Percentiles rank a stretch among this genome's conserved stretches.
Evolutionary conservation across 225 moss, liverwort and hornwort genomes (phyloP).

Genomic region (Anthoceros angustus): DNA sequence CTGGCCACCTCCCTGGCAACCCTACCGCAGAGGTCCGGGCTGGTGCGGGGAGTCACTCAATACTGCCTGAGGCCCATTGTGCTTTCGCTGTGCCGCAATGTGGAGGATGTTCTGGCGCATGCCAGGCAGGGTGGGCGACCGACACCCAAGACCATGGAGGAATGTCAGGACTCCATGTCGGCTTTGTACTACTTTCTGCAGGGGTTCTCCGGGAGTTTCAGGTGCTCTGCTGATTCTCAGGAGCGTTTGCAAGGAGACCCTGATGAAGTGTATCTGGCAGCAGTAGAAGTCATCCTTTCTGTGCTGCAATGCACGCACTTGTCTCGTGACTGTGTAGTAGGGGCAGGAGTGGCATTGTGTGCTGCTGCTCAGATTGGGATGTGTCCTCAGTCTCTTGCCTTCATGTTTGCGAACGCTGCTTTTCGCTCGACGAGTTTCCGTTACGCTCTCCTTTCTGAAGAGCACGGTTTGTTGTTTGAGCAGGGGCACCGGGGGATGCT

Average conservation of each 20-base stretch:
- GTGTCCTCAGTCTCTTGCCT: constrained; percentile 40
- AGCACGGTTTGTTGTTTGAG: constrained; percentile 22
- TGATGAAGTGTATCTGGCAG: constrained; percentile 29
- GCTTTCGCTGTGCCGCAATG: constrained; percentile 50
- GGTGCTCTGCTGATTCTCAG: constrained; percentile 3
- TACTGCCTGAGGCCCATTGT: constrained; percentile 34
- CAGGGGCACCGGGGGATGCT: constrained; percentile 31
- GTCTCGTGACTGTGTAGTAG: constrained; percentile 91
- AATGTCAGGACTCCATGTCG: constrained; percentile 83
- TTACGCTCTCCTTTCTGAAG: constrained; percentile 24
- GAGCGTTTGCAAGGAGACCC: constrained; percentile 8
- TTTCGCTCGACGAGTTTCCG: constrained; percentile 25
- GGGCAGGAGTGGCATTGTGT: constrained; percentile 78
- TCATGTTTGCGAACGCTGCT: constrained; percentile 41
- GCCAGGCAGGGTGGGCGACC: constrained; percentile 71
- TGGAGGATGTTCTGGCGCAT: constrained; percentile 57
- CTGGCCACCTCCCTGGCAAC: constrained; percentile 57
- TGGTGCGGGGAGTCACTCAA: constrained; percentile 36
- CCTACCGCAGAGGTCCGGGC: constrained; percentile 39
- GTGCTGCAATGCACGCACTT: constrained; percentile 71
- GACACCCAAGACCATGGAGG: constrained; percentile 84
- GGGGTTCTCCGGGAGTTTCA: constrained; percentile 44
- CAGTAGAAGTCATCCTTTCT: constrained; percentile 43
- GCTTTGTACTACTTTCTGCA: constrained; percentile 87
- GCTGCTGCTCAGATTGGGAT: constrained; percentile 62